phyloP scores from a whole-genome alignment of 2,329 filamentous ascomycete genomes.

The Aspergillus melleus region DNA sequence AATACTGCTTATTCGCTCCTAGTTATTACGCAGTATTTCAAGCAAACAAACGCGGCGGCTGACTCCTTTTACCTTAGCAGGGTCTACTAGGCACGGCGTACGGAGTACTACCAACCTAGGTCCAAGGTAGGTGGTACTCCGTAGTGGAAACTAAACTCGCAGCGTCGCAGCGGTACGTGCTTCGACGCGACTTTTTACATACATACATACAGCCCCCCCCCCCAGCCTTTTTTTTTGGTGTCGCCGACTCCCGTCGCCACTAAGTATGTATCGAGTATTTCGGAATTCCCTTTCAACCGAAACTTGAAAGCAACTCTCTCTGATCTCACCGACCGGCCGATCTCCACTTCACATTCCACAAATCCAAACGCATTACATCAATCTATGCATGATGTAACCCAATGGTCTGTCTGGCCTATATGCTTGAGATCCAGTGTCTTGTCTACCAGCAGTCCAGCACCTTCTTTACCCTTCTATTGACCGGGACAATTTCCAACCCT shows the following conservation, averaged over 20 bases:
- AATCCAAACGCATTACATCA: background rate
- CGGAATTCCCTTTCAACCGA: background rate
- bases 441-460: background rate
- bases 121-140: no score
- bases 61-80: no score
- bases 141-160: background rate
- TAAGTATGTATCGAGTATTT: background rate
- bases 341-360: background rate
- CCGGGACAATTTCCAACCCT: background rate
- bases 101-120: no score
- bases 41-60: no score
- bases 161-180: background rate
- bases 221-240: constrained; percentile 1
- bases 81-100: no score
- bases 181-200: background rate
- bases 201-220: background rate
- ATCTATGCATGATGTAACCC: background rate
- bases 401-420: background rate
- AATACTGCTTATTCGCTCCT: no score
- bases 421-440: background rate
- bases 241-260: background rate
- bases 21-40: no score
- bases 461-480: background rate
- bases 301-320: background rate
- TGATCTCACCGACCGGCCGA: background rate